A percentile compares a stretch with the other conserved stretches of the same genome.
Conservation (phyloP, 1,284 basidiomycete genomes). For the Erythrobasidium hasegawianum region DNA sequence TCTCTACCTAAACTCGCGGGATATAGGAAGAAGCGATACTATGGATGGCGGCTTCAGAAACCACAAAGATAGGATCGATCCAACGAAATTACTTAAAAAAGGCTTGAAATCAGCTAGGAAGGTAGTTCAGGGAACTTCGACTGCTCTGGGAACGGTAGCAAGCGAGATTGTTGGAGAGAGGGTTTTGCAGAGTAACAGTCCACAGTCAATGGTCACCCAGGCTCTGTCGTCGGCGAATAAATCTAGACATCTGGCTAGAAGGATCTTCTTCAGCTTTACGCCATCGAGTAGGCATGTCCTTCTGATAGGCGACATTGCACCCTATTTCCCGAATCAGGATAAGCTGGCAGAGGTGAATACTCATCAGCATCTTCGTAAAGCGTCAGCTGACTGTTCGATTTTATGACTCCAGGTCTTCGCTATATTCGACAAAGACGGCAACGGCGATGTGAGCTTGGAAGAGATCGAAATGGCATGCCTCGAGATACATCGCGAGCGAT, state of each 20-base stretch:
- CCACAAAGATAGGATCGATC: slow-evolving; percentile 55
- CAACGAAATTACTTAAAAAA: slow-evolving; percentile 59
- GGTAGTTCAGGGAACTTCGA: slow-evolving; percentile 53
- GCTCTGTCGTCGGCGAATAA: slow-evolving; percentile 77
- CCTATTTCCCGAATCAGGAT: slow-evolving; percentile 66
- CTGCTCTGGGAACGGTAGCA: slow-evolving; percentile 52
- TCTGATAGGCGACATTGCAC: slow-evolving; percentile 66
- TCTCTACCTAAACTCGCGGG: slow-evolving; percentile 63
- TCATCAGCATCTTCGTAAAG: background rate
- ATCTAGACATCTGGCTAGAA: slow-evolving; percentile 72
- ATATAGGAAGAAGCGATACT: slow-evolving; percentile 62
- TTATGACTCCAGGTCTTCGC: slow-evolving; percentile 55
- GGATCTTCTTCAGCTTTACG: slow-evolving; percentile 82
- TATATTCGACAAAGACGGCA: slow-evolving; percentile 78
- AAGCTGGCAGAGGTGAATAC: slow-evolving; percentile 56
- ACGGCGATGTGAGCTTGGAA: slow-evolving; percentile 71
- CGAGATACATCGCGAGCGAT: slow-evolving; percentile 77
- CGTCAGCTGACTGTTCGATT: slow-evolving; percentile 31
- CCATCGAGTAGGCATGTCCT: slow-evolving; percentile 61
- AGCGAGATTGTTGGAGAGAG: slow-evolving; percentile 58
- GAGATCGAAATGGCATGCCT: slow-evolving; percentile 73
- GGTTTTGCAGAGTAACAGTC: slow-evolving; percentile 81
- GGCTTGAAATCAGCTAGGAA: slow-evolving; percentile 68
- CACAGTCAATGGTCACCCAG: slow-evolving; percentile 72
- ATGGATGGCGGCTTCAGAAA: slow-evolving; percentile 53